Percentiles rank a stretch among this genome's conserved stretches.
Evolutionary conservation across 2,329 filamentous ascomycete species (phyloP).

Genomic region (Verticillium klebahnii): DNA sequence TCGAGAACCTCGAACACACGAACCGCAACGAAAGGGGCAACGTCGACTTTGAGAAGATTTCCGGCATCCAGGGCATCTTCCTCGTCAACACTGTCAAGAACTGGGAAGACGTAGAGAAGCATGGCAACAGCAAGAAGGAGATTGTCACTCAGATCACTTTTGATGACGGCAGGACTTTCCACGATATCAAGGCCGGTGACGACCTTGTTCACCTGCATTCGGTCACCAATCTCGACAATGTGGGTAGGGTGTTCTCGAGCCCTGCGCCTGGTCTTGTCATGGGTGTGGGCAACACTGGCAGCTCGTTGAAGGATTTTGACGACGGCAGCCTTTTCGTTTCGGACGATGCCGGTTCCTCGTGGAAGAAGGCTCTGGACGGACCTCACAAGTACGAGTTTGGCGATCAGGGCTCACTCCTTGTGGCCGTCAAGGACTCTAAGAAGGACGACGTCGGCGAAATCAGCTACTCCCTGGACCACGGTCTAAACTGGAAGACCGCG

Average conservation of each 20-base stretch:
- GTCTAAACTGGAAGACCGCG: slow-evolving; percentile 73
- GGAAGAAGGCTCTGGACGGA: slow-evolving; percentile 69
- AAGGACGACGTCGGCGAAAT: slow-evolving; percentile 54
- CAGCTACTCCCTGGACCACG: slow-evolving; percentile 83
- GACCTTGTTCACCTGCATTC: slow-evolving; percentile 83
- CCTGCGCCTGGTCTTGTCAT: slow-evolving; percentile 90
- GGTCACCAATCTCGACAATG: slow-evolving; percentile 77
- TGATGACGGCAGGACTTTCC: slow-evolving; percentile 87
- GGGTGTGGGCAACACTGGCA: slow-evolving; percentile 88
- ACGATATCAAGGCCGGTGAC: slow-evolving; percentile 63
- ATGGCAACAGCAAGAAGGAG: slow-evolving; percentile 53
- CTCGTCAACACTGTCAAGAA: slow-evolving; percentile 88
- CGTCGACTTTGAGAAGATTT: slow-evolving; percentile 94
- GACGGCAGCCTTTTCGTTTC: slow-evolving; percentile 84
- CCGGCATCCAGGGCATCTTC: slow-evolving; percentile 87
- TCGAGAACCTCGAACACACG: slow-evolving; percentile 84
- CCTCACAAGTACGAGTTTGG: slow-evolving; percentile 97
- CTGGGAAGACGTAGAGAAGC: slow-evolving; percentile 65
- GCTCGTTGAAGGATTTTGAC: slow-evolving; percentile 62
- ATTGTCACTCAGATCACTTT: slow-evolving; percentile 83
- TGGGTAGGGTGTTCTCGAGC: slow-evolving; percentile 86
- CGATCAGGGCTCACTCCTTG: slow-evolving; percentile 82
- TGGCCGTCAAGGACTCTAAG: slow-evolving; percentile 74
- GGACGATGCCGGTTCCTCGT: slow-evolving; percentile 83
- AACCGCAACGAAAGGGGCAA: slow-evolving; percentile 73